Base-by-base conservation (phyloP, 495 filamentous ascomycete genomes). In the Massariosphaeria phaeospora region DNA sequence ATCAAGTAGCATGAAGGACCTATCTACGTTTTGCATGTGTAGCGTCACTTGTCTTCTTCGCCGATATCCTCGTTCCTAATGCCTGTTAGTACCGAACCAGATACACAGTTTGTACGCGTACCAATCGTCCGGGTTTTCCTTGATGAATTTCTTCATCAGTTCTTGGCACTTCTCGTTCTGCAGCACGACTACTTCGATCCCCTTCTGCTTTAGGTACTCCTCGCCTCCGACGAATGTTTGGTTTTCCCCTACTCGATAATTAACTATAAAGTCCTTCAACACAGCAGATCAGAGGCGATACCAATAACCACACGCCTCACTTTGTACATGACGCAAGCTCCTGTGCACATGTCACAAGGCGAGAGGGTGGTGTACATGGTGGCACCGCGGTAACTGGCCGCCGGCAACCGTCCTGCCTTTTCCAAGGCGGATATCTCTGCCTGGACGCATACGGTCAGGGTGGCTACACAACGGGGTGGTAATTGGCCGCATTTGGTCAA, bases 301-400 rank as follows among this genome's bases (percentile, higher is more conserved):
- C 55, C 55, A 43, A 94, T 80, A 29, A 95, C 86, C 2, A 93
- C 86, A 2, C 88, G 82, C 46, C 78, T 76, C 33, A 95, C 79
- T 61, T 85, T 85, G 72, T 89, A 93, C 48, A 91, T 75, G 39
- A 94, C 70, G 61, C 85, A 88, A 3, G 88, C 88, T 21, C 88
- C 88, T 12, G 88, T 84, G 75, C 86, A 91, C 88, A 93, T 93
- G 66, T 90, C 84, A 66, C 89, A 95, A 0, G 87, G 89, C 12
- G 88, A 91, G 3, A 94, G 73, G 1, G 89, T 91, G 8, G 88
- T 93, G 69, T 88, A 93, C 84, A 93, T 89, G 3, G 88, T 93
- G 35, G 81, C 75, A 35, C 85, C 84, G 59, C 75, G 70, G 69
- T 91, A 93, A 17, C 79, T 79, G 0, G 77, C 78, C 11, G 84